Percentiles rank a stretch among this genome's conserved stretches.
Conservation (phyloP, 768 basidiomycete genomes). For the Galerina marginata region DNA sequence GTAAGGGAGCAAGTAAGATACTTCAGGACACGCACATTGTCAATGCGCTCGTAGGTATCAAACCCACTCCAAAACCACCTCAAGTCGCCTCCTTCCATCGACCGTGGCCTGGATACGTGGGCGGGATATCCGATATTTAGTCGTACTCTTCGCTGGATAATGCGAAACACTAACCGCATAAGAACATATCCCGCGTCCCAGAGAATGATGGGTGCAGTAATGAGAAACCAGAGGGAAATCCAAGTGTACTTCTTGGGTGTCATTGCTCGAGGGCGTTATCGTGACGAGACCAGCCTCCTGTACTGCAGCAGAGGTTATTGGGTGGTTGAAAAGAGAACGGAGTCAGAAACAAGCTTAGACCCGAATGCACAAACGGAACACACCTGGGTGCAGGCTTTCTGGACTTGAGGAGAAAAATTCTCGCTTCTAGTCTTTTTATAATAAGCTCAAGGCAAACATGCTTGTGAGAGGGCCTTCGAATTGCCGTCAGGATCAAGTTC, state of each 20-base stretch:
- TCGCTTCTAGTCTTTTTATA: constrained; percentile 17
- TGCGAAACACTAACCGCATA: constrained; percentile 42
- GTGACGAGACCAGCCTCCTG: too few species aligned
- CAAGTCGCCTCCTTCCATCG: constrained; percentile 71
- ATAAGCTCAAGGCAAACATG: constrained; percentile 10
- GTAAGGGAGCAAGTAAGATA: not conserved
- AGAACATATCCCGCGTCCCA: constrained; percentile 71
- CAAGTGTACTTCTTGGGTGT: constrained; percentile 16
- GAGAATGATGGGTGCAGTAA: constrained; percentile 59
- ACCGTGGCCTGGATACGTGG: constrained; percentile 38
- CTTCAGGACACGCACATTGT: constrained; percentile 28
- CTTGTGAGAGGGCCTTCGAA: constrained; percentile 21
- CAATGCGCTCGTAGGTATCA: constrained; percentile 64
- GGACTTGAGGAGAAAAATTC: constrained; percentile 7
- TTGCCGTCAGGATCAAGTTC: constrained; percentile 24
- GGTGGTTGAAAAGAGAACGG: not conserved
- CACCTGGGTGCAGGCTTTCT: constrained; percentile 3
- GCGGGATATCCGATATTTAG: not conserved
- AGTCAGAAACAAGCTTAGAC: not conserved
- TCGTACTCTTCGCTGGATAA: not conserved
- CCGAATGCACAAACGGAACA: constrained; percentile 6
- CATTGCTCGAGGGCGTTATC: constrained; percentile 1
- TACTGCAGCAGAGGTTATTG: too few species aligned
- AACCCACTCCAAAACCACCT: constrained; percentile 87
- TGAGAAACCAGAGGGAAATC: constrained; percentile 18